Percentiles rank a stretch among this genome's conserved stretches.
phyloP scores from a whole-genome alignment of 768 basidiomycete species.

The Scleroderma bovista region DNA sequence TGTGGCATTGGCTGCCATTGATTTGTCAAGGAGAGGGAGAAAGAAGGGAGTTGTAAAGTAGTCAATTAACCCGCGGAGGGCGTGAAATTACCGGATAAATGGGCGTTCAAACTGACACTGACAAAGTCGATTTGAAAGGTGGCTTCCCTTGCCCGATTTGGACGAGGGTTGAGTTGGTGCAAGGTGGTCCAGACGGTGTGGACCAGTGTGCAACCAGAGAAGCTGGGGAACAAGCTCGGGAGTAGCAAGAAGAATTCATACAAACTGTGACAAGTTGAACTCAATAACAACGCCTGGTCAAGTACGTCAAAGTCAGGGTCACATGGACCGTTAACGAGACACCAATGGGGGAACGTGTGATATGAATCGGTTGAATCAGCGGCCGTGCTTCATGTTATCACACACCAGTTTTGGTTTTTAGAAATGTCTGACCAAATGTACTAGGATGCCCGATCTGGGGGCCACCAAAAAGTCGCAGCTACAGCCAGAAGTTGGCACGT shows the following conservation, averaged over 20 bases:
- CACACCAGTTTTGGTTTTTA: not conserved
- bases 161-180: constrained; percentile 3
- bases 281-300: not conserved
- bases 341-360: not conserved
- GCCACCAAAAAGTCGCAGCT: not conserved
- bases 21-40: too few species aligned
- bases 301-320: not conserved
- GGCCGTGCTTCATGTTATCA: not conserved
- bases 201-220: constrained; percentile 17
- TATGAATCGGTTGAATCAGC: not conserved
- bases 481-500: not conserved
- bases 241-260: constrained; percentile 36
- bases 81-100: constrained; percentile 8
- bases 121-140: not conserved
- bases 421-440: not conserved
- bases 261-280: constrained; percentile 17
- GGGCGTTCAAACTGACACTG: not conserved
- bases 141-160: not conserved
- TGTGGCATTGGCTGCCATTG: constrained; percentile 22
- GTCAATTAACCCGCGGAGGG: constrained; percentile 4
- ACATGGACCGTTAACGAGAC: not conserved
- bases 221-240: constrained; percentile 30
- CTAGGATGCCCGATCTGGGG: not conserved
- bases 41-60: too few species aligned
- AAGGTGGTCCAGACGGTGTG: constrained; percentile 35